Base-by-base conservation (phyloP, 2,329 filamentous ascomycete genomes). In the Fusarium sp. region DNA sequence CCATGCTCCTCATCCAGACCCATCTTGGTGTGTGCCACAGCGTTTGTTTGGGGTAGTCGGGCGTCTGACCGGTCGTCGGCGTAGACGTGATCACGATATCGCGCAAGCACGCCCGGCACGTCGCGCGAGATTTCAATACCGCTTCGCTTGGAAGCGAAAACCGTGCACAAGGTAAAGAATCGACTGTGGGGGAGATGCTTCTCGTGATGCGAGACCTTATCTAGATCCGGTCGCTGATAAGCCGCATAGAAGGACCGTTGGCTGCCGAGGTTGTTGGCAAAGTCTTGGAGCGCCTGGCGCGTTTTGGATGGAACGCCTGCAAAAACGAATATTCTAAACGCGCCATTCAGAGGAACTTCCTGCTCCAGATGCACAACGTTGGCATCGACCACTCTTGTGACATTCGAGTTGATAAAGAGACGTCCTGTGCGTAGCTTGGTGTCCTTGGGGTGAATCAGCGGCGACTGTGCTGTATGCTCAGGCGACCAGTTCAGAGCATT, bases 341-440 rank as follows among this genome's bases (percentile, higher is more conserved):
- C 91, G 44, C 94, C 94, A 80, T 97, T 97, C 63, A 95, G 85
- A 0, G 94, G 94, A 34, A 97, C 88, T 77, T 97, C 93, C 80
- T 97, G 94, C 81, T 97, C 95, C 10, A 97, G 86, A 74, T 97
- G 93, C 2, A 97, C 94, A 6, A 94, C 90, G 80, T 97, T 97
- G 77, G 94, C 92, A 77, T 98, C 95, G 1, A 92, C 90, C 23
- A 97, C 92, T 51, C 95, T 89, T 1, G 94, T 97, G 11, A 97
- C 95, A 67, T 94, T 91, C 18, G 93, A 88, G 60, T 93, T 94
- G 50, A 88, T 89, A 75, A 97, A 88, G 39, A 95, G 88, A 40
- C 92, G 89, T 27, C 95, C 95, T 1, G 93, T 89, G 9, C 88
- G 87, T 66, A 96, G 85, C 65, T 88, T 92, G 36, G 87, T 89